Evolutionary conservation across 305 asterid species (phyloP).

Genomic region (Rubia tinctorum): DNA sequence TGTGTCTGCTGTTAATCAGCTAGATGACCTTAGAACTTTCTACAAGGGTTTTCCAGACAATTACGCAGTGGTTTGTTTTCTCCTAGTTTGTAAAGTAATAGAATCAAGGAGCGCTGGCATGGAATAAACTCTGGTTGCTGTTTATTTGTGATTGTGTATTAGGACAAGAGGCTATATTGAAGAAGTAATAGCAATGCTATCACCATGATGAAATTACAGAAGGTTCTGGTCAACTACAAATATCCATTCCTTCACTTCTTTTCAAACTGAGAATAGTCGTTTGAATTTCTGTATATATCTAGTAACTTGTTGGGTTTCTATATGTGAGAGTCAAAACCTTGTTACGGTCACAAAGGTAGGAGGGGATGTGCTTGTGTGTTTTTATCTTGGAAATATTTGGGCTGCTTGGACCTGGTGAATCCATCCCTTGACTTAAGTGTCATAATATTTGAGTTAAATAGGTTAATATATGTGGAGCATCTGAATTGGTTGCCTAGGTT

Average conservation of each 20-base stretch:
- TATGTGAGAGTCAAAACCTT: background rate
- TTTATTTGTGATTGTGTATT: background rate
- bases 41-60: background rate
- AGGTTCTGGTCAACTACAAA: background rate
- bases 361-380: background rate
- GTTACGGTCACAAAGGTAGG: background rate
- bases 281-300: background rate
- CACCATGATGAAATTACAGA: background rate
- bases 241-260: background rate
- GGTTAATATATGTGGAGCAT: background rate
- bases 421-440: background rate
- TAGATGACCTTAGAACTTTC: background rate
- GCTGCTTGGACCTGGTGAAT: background rate
- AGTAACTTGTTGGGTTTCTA: background rate
- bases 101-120: background rate
- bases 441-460: background rate
- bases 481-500: background rate
- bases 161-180: background rate
- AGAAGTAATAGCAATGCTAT: conserved; percentile 5
- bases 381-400: background rate
- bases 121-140: background rate
- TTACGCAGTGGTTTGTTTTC: background rate
- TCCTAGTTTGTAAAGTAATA: background rate
- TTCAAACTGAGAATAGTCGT: background rate
- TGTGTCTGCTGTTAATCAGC: background rate